These are phyloP conservation scores for Nicotiana tomentosiformis DNA, from an alignment of 257 asterid species.

Conservation along the genomic window DNA sequence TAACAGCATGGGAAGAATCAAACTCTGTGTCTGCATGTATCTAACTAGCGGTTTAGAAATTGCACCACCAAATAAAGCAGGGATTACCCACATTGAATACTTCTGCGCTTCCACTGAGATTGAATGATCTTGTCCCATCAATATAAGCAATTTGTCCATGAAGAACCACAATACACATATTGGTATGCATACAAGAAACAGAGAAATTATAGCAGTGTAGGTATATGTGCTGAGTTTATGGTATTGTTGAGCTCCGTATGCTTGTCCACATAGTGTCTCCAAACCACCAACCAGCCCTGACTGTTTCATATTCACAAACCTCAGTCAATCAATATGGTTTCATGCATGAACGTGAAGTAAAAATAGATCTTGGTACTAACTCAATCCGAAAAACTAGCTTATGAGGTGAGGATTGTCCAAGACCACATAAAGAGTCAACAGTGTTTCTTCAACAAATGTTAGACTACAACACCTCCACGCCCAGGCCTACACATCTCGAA, in stretches of 20 bases:
- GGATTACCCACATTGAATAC: conserved; percentile 39
- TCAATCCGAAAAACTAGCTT: too few relatives aligned
- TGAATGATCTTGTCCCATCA: conserved; percentile 43
- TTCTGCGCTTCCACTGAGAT: conserved; percentile 39
- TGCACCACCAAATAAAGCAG: conserved; percentile 45
- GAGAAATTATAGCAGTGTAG: conserved; percentile 43
- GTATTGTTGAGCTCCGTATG: conserved; percentile 57
- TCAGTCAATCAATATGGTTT: neutral
- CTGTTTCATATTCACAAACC: conserved; percentile 16
- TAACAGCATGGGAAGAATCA: conserved; percentile 44
- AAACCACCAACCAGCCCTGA: conserved; percentile 55
- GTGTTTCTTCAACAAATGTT: too few relatives aligned
- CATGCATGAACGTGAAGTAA: neutral
- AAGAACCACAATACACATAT: conserved; percentile 44
- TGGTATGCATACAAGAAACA: conserved; percentile 40
- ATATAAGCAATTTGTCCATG: conserved; percentile 35
- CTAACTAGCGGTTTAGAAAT: conserved; percentile 47
- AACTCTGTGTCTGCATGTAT: conserved; percentile 53
- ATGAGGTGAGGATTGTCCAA: too few relatives aligned
- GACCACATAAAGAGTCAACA: too few relatives aligned
- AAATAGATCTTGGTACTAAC: too few relatives aligned
- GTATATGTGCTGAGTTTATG: conserved; percentile 39
- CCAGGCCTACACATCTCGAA: too few relatives aligned
- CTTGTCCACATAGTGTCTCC: conserved; percentile 69
- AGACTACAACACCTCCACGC: too few relatives aligned